Evolutionary conservation across 768 basidiomycete genomes (phyloP), one percentile per base, ranked within the genome.

Genomic region (Xerocomellus intermedius): DNA sequence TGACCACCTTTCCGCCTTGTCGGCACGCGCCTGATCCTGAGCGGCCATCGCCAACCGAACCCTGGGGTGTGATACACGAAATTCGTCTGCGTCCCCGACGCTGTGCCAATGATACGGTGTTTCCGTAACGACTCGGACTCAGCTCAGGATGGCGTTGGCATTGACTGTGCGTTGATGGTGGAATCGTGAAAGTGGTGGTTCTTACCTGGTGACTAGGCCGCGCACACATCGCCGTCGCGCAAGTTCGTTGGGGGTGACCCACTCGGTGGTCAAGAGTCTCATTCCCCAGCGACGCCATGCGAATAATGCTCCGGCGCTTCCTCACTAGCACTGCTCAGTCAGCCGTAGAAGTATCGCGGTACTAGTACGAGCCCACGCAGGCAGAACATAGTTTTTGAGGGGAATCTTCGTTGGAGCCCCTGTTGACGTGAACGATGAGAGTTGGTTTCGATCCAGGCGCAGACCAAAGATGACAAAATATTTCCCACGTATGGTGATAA

Each of bases 41-140:
- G 57, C 0, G 88, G 91, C 79, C 83, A 89, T 45, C 77, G 75
- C 77, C 86, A 92, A 33, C 90, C 87, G 26, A 90, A 66, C 0
- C 81, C 78, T 0, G 95, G 94, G 0, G 86, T 94, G 65, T 98
- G 95, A 61, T 85, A 97, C 30, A 98, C 74, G 70, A 69, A 96
- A 94, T 65, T 92, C 92, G 70, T 98, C 95, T 13, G 81, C 85
- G 64, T 94, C 92, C 4, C 89, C 89, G 48, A 93, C 91, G 57
- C 90, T 91, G 56, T 43, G 36, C 19, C 45, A 14, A 39, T 26
- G 38, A 37, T 24, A 24, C 17, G 26, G 19, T 26, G 21, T 54
- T 30, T 22, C 28, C 52, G 16, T 39, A 30, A 56, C n/a, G 42
- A 42, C 32, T n/a, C n/a, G n/a, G n/a, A n/a, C n/a, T 41, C 38